Evolutionary conservation across 2,329 filamentous ascomycete species (phyloP).

Genomic region (Colletotrichum destructivum): DNA sequence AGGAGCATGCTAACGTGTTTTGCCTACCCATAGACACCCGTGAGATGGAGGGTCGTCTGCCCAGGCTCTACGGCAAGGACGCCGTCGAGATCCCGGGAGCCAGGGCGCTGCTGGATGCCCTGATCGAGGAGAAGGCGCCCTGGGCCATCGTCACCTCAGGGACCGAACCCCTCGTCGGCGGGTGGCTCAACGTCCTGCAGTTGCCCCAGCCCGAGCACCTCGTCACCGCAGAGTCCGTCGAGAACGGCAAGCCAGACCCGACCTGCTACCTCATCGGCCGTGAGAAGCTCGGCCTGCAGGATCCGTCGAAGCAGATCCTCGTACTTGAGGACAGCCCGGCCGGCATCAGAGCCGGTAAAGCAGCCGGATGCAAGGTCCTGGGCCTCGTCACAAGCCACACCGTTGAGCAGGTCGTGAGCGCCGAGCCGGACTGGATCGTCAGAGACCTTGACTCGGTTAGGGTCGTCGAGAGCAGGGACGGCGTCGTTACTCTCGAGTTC

Average conservation of each 20-base stretch:
- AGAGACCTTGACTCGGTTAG: slow-evolving; percentile 82
- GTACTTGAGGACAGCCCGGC: slow-evolving; percentile 93
- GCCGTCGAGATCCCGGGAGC: slow-evolving; percentile 91
- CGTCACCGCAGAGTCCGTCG: slow-evolving; percentile 83
- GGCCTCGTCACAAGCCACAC: slow-evolving; percentile 90
- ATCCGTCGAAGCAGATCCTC: slow-evolving; percentile 68
- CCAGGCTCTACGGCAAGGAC: slow-evolving; percentile 81
- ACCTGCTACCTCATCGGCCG: slow-evolving; percentile 80
- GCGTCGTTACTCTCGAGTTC: slow-evolving; percentile 78
- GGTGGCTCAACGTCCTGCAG: slow-evolving; percentile 79
- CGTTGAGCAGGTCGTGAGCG: slow-evolving; percentile 77
- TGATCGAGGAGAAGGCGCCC: slow-evolving; percentile 74
- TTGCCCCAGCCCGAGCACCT: slow-evolving; percentile 77
- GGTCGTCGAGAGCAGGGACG: slow-evolving; percentile 70
- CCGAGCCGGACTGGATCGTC: slow-evolving; percentile 91
- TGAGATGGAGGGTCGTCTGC: slow-evolving; percentile 83
- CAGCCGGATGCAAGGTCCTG: slow-evolving; percentile 86
- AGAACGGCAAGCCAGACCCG: slow-evolving; percentile 83
- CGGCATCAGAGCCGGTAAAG: slow-evolving; percentile 86
- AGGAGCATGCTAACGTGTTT: slow-evolving; percentile 22
- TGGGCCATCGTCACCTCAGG: slow-evolving; percentile 93
- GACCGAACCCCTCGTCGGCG: slow-evolving; percentile 76
- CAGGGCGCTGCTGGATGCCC: slow-evolving; percentile 75
- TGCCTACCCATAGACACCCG: slow-evolving; percentile 74
- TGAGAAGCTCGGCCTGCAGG: slow-evolving; percentile 69